Evolutionary conservation across 1,139 yeast species (phyloP).

Genomic region (Debaryomyces nepalensis): DNA sequence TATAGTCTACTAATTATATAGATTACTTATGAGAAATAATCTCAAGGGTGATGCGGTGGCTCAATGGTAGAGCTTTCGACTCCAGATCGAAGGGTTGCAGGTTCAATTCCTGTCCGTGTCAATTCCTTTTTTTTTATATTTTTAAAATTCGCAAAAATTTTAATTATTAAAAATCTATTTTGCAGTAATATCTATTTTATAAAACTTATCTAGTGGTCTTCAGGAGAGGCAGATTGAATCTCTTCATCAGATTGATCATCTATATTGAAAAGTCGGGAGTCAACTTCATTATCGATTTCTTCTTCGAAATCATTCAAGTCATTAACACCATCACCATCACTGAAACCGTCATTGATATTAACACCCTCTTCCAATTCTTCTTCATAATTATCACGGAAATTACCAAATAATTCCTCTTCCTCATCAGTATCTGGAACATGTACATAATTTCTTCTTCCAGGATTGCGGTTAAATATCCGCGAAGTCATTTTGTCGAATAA

Average conservation of each 20-base stretch:
- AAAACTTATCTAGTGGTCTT: conserved; percentile 1
- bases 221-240: conserved; percentile 5
- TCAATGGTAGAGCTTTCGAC: conserved; percentile 93
- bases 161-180: background rate
- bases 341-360: conserved; percentile 18
- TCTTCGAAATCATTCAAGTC: conserved; percentile 5
- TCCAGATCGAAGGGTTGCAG: conserved; percentile 56
- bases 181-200: conserved; percentile 1
- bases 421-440: conserved; percentile 50
- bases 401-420: conserved; percentile 56
- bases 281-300: conserved; percentile 20
- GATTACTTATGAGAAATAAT: background rate
- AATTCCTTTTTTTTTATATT: background rate
- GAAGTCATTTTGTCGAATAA: conserved; percentile 42
- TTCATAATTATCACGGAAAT: conserved; percentile 51
- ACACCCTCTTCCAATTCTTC: conserved; percentile 49
- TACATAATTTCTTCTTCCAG: conserved; percentile 49
- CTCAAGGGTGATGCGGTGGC: conserved; percentile 46
- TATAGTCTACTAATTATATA: background rate
- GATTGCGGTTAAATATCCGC: conserved; percentile 43
- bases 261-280: conserved; percentile 43
- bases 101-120: conserved; percentile 44
- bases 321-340: conserved; percentile 18
- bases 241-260: conserved; percentile 44
- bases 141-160: background rate